Conservation (phyloP, 164 flowering plant genomes). For the Echeveria elegans region DNA sequence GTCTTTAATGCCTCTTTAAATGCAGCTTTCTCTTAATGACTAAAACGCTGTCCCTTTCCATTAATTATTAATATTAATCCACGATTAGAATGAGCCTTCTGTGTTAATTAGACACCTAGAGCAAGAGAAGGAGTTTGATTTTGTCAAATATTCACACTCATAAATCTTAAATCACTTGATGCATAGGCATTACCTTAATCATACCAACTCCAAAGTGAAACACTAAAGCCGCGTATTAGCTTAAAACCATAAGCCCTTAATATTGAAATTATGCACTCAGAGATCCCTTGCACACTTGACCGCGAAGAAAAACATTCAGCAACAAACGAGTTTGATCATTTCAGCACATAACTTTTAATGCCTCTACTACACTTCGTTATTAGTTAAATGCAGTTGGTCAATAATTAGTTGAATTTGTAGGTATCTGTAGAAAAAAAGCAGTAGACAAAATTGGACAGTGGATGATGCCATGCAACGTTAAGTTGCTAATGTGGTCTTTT, state of each 20-base stretch:
- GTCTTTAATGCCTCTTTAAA: not conserved
- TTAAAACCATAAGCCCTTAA: not conserved
- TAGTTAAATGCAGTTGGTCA: constrained; percentile 3
- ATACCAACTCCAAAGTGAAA: not conserved
- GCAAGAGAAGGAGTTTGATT: not conserved
- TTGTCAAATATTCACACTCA: not conserved
- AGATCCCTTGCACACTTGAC: not conserved
- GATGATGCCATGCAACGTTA: not conserved
- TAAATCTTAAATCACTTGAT: no score
- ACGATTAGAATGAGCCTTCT: not conserved
- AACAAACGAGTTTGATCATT: constrained; percentile 3
- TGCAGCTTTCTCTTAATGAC: not conserved
- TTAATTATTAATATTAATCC: not conserved
- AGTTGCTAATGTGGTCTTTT: not conserved
- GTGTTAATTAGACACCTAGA: not conserved
- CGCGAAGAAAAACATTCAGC: not conserved
- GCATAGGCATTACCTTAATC: not conserved
- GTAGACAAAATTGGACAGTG: not conserved
- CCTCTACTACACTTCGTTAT: not conserved
- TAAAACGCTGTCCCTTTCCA: not conserved
- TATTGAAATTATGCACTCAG: not conserved
- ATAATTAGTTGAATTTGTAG: constrained; percentile 1
- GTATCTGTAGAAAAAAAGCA: constrained; percentile 1
- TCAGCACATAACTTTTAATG: not conserved
- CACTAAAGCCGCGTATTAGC: not conserved